A percentile compares a stretch with the other conserved stretches of the same genome.
Conservation (phyloP, 225 moss, liverwort and hornwort genomes). For the Pseudisothecium myosuroides region DNA sequence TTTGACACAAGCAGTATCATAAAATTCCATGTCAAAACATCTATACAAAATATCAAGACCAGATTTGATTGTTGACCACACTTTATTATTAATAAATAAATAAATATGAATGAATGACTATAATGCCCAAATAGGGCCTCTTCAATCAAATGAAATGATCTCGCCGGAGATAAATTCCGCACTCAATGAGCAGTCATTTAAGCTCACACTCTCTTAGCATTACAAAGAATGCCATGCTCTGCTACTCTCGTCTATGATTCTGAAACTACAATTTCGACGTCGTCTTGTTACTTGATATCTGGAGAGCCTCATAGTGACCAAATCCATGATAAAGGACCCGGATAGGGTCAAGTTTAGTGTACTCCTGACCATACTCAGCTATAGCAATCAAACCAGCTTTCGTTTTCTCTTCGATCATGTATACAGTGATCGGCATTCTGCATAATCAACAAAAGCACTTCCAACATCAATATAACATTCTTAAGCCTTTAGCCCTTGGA, state of each 20-base stretch:
- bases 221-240: background rate
- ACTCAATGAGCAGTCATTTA: background rate
- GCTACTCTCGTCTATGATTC: background rate
- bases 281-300: constrained; percentile 38
- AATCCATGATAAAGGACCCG: constrained; percentile 91
- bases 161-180: constrained; percentile 3
- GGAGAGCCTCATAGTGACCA: constrained; percentile 93
- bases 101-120: constrained; percentile 2
- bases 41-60: background rate
- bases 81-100: background rate
- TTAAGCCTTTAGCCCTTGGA: too few relatives aligned
- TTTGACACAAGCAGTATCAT: background rate
- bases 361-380: constrained; percentile 89
- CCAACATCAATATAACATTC: background rate
- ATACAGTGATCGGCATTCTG: constrained; percentile 90
- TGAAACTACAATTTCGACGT: constrained; percentile 30
- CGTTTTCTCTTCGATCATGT: constrained; percentile 80
- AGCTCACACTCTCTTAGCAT: background rate
- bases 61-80: background rate
- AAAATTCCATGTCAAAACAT: background rate
- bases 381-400: constrained; percentile 83
- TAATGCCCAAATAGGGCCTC: constrained; percentile 19
- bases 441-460: background rate
- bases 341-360: constrained; percentile 55
- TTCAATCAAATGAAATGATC: constrained; percentile 12